Evolutionary conservation across 2,329 filamentous ascomycete genomes (phyloP), one percentile per base, ranked within the genome.

Genomic region (Colletotrichum nymphaeae): DNA sequence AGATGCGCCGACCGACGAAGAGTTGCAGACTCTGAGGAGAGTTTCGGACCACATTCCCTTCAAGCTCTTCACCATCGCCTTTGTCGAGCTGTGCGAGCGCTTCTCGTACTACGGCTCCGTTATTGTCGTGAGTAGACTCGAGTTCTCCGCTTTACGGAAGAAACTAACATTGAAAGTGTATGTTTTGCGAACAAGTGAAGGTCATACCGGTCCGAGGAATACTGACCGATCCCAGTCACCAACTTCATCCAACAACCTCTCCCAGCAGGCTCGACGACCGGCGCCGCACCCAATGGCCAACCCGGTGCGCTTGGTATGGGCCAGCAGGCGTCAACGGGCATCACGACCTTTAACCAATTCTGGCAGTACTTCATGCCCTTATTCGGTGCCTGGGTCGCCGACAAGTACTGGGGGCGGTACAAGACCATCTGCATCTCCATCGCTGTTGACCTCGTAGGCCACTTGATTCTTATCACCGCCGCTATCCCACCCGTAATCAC

Each of bases 61-160:
- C 82, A 87, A 85, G 46, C 84, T 90, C 11, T 93, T 89, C 78
- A 91, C 89, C 35, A 88, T 94, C 74, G 91, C 90, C 2, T 90
- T 93, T 71, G 86, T 93, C 56, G 92, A 94, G 80, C 80, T 94
- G 32, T 93, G 91, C 81, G 93, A 94, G 81, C 90, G 93, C 42
- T 93, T 93, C 81, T 92, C 90, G 3, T 94, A 93, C 85, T 94
- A 94, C 77, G 93, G 93, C 42, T 90, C 89, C 5, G 89, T 88
- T 12, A 87, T 89, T 53, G 87, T 93, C 91, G 90, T 91, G 80
- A 91, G 78, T 92, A 84, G 42, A 28, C 4, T 11, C 42, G 6
- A 12, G 1, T 14, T 12, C 19, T 4, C 14, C 2, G 14, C 1
- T 1, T 14, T 9, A 11, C 9, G 2, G 12, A 4, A 5, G 4